Conservation (phyloP, 2,329 filamentous ascomycete genomes). For the Beauveria sp. region DNA sequence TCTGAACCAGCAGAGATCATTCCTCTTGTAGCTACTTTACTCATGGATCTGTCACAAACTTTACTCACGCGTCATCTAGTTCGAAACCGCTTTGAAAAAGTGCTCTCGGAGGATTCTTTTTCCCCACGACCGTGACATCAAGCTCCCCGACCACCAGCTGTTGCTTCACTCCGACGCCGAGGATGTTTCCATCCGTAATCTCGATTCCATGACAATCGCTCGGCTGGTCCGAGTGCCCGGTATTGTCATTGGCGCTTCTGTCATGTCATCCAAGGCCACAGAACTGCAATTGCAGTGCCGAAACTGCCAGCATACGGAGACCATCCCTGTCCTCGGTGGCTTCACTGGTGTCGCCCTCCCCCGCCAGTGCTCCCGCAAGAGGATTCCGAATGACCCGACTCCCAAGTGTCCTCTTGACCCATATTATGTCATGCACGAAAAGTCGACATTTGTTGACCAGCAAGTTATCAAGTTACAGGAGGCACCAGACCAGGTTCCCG, state of each 20-base stretch:
- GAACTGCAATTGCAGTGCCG: slow-evolving; percentile 80
- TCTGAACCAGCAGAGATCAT: slow-evolving; percentile 91
- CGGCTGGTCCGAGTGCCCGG: slow-evolving; percentile 94
- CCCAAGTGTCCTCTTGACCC: slow-evolving; percentile 86
- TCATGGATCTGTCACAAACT: not conserved
- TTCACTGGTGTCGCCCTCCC: slow-evolving; percentile 85
- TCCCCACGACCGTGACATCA: slow-evolving; percentile 58
- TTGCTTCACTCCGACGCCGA: slow-evolving; percentile 89
- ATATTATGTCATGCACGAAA: slow-evolving; percentile 93
- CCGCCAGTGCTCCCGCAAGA: slow-evolving; percentile 61
- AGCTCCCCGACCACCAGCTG: slow-evolving; percentile 85
- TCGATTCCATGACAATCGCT: slow-evolving; percentile 88
- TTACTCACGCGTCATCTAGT: slow-evolving; percentile 44
- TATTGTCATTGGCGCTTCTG: slow-evolving; percentile 95
- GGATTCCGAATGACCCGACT: slow-evolving; percentile 56
- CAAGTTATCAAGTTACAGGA: slow-evolving; percentile 98
- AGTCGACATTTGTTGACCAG: slow-evolving; percentile 91
- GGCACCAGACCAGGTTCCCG: slow-evolving; percentile 92
- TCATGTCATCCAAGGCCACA: slow-evolving; percentile 92
- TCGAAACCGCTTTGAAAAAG: slow-evolving; percentile 80
- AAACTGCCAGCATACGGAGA: slow-evolving; percentile 67
- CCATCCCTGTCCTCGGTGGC: slow-evolving; percentile 69
- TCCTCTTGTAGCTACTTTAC: slow-evolving; percentile 57
- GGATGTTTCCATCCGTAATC: slow-evolving; percentile 85
- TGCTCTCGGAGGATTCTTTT: slow-evolving; percentile 93